Evolutionary conservation across 2,329 filamentous ascomycete species (phyloP).

Genomic region (Pseudocercospora fijiensis): DNA sequence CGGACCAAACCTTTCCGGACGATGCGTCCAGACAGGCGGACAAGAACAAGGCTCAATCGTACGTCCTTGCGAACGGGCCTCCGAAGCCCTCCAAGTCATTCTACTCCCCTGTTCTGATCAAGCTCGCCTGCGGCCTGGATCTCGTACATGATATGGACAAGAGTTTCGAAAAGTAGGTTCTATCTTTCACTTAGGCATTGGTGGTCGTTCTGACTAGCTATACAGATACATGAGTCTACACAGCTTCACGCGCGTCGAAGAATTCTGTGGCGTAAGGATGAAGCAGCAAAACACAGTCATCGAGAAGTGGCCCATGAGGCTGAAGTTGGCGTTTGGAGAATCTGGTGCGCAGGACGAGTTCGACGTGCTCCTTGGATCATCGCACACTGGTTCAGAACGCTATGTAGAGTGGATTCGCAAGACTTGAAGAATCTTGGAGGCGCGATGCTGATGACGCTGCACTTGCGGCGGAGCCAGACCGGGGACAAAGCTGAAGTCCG

Average conservation of each 20-base stretch:
- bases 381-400: slow-evolving; percentile 19
- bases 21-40: background rate
- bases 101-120: background rate
- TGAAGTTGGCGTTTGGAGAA: slow-evolving; percentile 15
- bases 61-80: background rate
- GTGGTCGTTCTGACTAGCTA: background rate
- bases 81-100: background rate
- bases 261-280: slow-evolving; percentile 5
- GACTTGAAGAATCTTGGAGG: too few species aligned
- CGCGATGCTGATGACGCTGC: too few species aligned
- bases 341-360: slow-evolving; percentile 23
- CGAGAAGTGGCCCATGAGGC: slow-evolving; percentile 22
- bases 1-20: background rate
- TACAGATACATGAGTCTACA: background rate
- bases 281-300: slow-evolving; percentile 24
- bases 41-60: background rate
- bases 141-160: slow-evolving; percentile 7
- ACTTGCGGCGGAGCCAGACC: too few species aligned
- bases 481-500: too few species aligned
- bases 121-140: background rate
- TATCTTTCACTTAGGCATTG: background rate
- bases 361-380: slow-evolving; percentile 11
- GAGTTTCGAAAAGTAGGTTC: background rate
- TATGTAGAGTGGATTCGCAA: slow-evolving; percentile 25
- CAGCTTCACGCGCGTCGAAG: slow-evolving; percentile 15